phyloP scores from a whole-genome alignment of 1,284 basidiomycete species.

The Trichosporon inkin region DNA sequence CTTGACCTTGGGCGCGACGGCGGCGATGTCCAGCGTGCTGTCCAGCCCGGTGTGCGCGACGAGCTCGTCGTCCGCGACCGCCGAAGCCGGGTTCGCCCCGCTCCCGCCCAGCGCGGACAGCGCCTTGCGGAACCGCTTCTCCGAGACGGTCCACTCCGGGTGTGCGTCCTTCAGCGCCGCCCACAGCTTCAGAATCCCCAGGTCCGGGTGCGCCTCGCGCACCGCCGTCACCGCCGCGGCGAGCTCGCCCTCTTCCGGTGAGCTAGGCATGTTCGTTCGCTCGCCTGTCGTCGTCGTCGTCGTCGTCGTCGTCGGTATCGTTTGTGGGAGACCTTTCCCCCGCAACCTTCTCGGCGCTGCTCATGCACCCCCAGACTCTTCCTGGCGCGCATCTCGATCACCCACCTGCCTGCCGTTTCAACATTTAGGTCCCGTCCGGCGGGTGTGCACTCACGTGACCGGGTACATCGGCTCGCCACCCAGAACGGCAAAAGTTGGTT shows the following conservation, averaged over 20 bases:
- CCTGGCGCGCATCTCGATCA: neutral
- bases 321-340: neutral
- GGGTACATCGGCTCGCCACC: neutral
- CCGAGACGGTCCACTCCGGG: conserved; percentile 70
- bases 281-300: neutral
- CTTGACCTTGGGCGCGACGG: conserved; percentile 63
- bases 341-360: neutral
- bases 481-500: conserved; percentile 7
- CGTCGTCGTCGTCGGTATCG: neutral
- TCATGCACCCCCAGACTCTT: too few relatives aligned
- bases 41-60: conserved; percentile 65
- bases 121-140: conserved; percentile 70
- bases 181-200: conserved; percentile 69
- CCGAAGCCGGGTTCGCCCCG: neutral
- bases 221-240: conserved; percentile 50
- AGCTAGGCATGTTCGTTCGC: neutral
- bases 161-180: conserved; percentile 59
- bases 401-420: neutral
- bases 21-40: conserved; percentile 59
- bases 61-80: conserved; percentile 32
- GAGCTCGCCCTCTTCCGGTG: conserved; percentile 54
- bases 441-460: neutral
- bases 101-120: conserved; percentile 31
- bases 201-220: conserved; percentile 57
- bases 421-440: conserved; percentile 7